phyloP scores from a whole-genome alignment of 495 filamentous ascomycete species.

The Corynascus novoguineensis region DNA sequence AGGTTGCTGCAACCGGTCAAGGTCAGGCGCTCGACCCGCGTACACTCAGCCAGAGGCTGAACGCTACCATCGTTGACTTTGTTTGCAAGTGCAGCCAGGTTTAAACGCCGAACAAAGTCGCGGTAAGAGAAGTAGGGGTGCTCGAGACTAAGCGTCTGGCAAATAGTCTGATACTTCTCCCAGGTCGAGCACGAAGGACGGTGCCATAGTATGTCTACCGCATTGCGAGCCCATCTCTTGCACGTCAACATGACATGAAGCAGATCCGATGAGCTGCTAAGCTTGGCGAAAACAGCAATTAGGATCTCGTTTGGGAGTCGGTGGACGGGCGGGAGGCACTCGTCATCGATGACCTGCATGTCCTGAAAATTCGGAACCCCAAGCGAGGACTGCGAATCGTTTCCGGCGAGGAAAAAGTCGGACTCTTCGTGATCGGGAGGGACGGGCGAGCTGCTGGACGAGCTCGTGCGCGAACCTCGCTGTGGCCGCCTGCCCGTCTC shows the following conservation, averaged over 20 bases:
- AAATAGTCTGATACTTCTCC: constrained; percentile 70
- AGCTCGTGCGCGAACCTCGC: constrained; percentile 49
- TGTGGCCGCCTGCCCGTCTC: constrained; percentile 11
- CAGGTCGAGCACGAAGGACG: constrained; percentile 84
- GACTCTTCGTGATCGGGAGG: constrained; percentile 77
- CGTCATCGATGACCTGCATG: constrained; percentile 55
- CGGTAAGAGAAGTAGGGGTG: constrained; percentile 78
- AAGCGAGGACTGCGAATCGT: constrained; percentile 87
- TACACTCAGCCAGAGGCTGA: constrained; percentile 73
- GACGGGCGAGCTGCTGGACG: constrained; percentile 78
- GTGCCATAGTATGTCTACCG: constrained; percentile 92
- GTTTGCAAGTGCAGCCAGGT: constrained; percentile 70
- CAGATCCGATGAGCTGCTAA: constrained; percentile 68
- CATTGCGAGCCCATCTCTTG: constrained; percentile 86
- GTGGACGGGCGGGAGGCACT: constrained; percentile 67
- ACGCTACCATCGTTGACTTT: constrained; percentile 87
- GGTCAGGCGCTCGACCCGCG: constrained; percentile 87
- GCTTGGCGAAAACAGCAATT: constrained; percentile 84
- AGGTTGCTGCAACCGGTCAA: constrained; percentile 83
- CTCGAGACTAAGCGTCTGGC: constrained; percentile 61
- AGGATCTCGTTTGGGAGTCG: constrained; percentile 89
- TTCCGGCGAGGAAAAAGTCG: constrained; percentile 79
- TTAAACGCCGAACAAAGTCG: constrained; percentile 82
- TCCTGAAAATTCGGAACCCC: constrained; percentile 72
- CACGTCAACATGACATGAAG: constrained; percentile 86